A percentile compares a stretch with the other conserved stretches of the same genome.
These are phyloP conservation scores for Penicillium sp. DNA, from an alignment of 2,329 filamentous ascomycete species.

Conservation along the genomic window DNA sequence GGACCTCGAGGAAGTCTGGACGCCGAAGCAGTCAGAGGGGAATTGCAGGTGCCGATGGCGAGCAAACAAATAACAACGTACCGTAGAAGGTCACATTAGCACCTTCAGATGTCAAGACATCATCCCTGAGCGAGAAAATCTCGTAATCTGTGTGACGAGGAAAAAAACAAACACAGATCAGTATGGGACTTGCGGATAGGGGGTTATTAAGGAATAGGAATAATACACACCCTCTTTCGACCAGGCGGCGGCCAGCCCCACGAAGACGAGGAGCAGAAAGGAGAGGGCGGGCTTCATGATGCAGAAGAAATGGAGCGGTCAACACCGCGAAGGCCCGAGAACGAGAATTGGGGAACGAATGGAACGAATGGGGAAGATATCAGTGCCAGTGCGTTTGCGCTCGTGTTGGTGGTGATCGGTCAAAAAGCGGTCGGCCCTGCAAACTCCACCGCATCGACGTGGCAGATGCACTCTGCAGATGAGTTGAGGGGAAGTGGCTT, in stretches of 20 bases:
- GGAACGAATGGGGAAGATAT: background rate
- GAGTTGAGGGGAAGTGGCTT: too few species aligned
- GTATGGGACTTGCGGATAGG: too few species aligned
- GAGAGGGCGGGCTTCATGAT: constrained; percentile 73
- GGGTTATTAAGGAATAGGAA: constrained; percentile 3
- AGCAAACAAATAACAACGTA: constrained; percentile 28
- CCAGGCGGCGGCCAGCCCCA: constrained; percentile 75
- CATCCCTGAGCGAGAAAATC: constrained; percentile 94
- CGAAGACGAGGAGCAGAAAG: constrained; percentile 70
- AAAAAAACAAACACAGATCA: too few species aligned
- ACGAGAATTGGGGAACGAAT: background rate
- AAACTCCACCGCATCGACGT: constrained; percentile 2
- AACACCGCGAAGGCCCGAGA: constrained; percentile 26
- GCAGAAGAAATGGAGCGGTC: constrained; percentile 28
- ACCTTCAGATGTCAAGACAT: constrained; percentile 77
- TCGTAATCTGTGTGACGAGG: constrained; percentile 95
- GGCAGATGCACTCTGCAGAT: too few species aligned
- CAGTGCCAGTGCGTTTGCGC: background rate
- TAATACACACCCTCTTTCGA: constrained; percentile 75
- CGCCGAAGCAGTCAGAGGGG: background rate
- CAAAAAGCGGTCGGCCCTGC: constrained; percentile 9
- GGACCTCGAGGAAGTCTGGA: constrained; percentile 79
- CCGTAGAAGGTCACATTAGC: constrained; percentile 83
- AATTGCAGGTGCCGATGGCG: constrained; percentile 1
- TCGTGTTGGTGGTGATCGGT: background rate